Evolutionary conservation across 805 yeast species (phyloP).

Genomic region (Yamadazyma insecticola): DNA sequence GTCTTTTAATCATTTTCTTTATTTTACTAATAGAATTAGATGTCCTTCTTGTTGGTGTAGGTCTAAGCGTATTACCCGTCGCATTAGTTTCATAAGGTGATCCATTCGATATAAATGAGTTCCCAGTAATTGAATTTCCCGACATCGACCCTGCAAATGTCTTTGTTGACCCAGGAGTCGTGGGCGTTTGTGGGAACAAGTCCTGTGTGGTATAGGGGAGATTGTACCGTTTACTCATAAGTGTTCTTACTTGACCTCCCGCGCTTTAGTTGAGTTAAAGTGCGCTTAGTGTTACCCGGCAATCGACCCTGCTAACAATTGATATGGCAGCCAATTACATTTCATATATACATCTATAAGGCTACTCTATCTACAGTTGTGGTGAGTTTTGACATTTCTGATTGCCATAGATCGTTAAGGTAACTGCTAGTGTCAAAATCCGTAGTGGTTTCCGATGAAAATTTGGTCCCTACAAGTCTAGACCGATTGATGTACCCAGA

Average conservation of each 20-base stretch:
- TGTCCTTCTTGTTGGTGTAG: too few species aligned
- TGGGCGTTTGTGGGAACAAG: conserved; percentile 28
- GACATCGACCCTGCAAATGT: conserved; percentile 20
- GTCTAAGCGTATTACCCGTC: neutral
- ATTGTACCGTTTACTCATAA: conserved; percentile 35
- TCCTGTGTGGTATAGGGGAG: conserved; percentile 42
- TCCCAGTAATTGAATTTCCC: neutral
- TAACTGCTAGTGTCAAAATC: too few species aligned
- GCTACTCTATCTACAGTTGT: too few species aligned
- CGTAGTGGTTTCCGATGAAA: conserved; percentile 1
- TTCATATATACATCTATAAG: too few species aligned
- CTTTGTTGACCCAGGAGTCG: conserved; percentile 14
- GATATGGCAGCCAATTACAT: too few species aligned
- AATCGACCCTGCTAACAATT: too few species aligned
- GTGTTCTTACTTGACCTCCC: too few species aligned
- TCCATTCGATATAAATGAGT: conserved; percentile 1
- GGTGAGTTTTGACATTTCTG: too few species aligned
- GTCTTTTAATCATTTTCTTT: conserved; percentile 28
- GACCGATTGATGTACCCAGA: conserved; percentile 23
- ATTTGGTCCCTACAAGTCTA: conserved; percentile 1
- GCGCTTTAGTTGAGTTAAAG: too few species aligned
- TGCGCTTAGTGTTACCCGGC: too few species aligned
- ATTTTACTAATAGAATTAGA: conserved; percentile 17
- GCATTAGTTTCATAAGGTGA: neutral
- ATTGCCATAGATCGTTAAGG: too few species aligned